phyloP scores from a whole-genome alignment of 2,329 filamentous ascomycete species.

The Aspergillus awamori region DNA sequence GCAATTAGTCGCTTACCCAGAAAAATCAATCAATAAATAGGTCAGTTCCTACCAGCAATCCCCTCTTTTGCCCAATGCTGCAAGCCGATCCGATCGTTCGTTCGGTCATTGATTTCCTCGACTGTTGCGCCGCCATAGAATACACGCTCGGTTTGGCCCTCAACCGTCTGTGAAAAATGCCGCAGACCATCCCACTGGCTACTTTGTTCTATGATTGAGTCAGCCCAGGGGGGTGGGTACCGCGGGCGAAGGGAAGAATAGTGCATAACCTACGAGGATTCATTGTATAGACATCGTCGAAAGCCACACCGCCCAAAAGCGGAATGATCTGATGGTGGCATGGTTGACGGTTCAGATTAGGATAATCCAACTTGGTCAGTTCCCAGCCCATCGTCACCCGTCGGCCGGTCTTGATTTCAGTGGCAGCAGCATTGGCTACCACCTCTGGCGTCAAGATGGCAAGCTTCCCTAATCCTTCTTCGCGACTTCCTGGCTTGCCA shows the following conservation, averaged over 20 bases:
- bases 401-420: conserved; percentile 56
- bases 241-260: neutral
- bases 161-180: conserved; percentile 51
- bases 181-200: conserved; percentile 57
- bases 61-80: conserved; percentile 55
- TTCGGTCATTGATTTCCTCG: conserved; percentile 50
- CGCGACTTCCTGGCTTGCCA: conserved; percentile 47
- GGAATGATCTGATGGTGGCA: conserved; percentile 56
- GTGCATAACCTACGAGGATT: conserved; percentile 48
- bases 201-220: conserved; percentile 43
- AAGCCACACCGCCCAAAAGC: conserved; percentile 51
- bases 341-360: conserved; percentile 56
- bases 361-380: conserved; percentile 58
- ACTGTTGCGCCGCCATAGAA: conserved; percentile 55
- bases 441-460: conserved; percentile 56
- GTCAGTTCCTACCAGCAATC: conserved; percentile 41
- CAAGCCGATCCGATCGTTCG: conserved; percentile 51
- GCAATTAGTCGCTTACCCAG: neutral
- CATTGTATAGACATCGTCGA: conserved; percentile 55
- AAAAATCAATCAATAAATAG: too few species aligned
- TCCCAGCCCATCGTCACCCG: conserved; percentile 60
- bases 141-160: conserved; percentile 41
- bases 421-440: conserved; percentile 52
- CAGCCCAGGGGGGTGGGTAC: neutral
- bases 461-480: conserved; percentile 58